These are phyloP conservation scores for Lentinus brumalis DNA, from an alignment of 768 basidiomycete species.

Conservation along the genomic window DNA sequence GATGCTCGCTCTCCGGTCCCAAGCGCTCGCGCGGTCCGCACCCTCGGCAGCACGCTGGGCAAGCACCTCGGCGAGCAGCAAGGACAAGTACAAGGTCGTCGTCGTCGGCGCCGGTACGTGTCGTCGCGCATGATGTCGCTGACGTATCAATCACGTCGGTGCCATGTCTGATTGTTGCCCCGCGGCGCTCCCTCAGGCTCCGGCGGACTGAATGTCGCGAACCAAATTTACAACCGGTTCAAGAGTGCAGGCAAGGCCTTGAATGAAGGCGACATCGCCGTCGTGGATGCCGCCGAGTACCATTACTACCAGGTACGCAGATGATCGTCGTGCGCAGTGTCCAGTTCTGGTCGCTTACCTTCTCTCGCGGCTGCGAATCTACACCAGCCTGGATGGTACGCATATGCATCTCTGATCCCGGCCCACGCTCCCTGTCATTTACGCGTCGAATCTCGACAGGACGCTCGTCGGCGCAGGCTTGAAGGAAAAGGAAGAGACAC, in stretches of 20 bases:
- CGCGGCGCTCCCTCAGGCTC: slow-evolving; percentile 53
- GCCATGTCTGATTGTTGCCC: slow-evolving; percentile 7
- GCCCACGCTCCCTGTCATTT: not conserved
- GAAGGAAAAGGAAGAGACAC: slow-evolving; percentile 65
- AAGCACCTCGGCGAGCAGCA: slow-evolving; percentile 40
- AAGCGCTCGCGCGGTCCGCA: slow-evolving; percentile 18
- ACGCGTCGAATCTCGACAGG: slow-evolving; percentile 44
- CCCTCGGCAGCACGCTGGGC: slow-evolving; percentile 28
- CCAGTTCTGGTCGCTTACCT: not conserved
- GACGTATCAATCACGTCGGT: slow-evolving; percentile 2
- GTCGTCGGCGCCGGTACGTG: slow-evolving; percentile 84
- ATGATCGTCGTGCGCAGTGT: not conserved
- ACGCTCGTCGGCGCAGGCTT: slow-evolving; percentile 93
- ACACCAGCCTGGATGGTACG: slow-evolving; percentile 83
- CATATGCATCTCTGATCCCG: not conserved
- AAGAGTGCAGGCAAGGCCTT: slow-evolving; percentile 67
- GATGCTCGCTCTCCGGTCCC: slow-evolving; percentile 22
- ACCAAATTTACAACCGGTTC: slow-evolving; percentile 86
- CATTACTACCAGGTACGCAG: slow-evolving; percentile 81
- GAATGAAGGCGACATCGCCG: slow-evolving; percentile 75
- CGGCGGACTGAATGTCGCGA: slow-evolving; percentile 80
- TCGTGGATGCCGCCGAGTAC: slow-evolving; percentile 78
- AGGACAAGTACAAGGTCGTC: slow-evolving; percentile 76
- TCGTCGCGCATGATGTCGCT: slow-evolving; percentile 8
- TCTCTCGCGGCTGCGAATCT: slow-evolving; percentile 5